phyloP scores from a whole-genome alignment of 1,139 yeast genomes.

The Kluyveromyces marxianus region DNA sequence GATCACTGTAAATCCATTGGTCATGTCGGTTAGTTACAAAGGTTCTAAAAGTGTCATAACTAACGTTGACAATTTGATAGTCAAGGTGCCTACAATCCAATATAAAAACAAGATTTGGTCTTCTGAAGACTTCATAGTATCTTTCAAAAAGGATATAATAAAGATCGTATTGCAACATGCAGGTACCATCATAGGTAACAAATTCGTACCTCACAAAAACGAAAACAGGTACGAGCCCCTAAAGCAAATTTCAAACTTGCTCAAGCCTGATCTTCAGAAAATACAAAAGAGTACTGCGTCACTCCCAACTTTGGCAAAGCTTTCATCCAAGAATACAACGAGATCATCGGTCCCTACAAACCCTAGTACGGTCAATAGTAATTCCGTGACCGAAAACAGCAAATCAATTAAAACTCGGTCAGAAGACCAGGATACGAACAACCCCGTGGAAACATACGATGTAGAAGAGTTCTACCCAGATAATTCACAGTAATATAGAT shows the following conservation, averaged over 20 bases:
- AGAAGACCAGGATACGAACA: too few relatives aligned
- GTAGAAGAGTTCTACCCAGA: constrained; percentile 1
- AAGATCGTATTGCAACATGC: constrained; percentile 64
- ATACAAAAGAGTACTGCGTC: background rate
- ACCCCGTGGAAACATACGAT: background rate
- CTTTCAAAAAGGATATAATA: constrained; percentile 60
- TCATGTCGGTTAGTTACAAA: constrained; percentile 62
- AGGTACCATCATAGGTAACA: constrained; percentile 75
- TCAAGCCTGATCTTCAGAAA: constrained; percentile 7
- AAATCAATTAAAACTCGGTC: too few relatives aligned
- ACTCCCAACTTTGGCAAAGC: background rate
- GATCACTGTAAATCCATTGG: constrained; percentile 46
- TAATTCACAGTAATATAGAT: background rate
- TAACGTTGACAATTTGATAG: constrained; percentile 61
- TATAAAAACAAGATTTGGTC: constrained; percentile 73
- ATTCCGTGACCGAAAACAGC: background rate
- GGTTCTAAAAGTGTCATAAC: constrained; percentile 65
- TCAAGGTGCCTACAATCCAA: constrained; percentile 57
- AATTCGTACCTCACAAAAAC: constrained; percentile 43
- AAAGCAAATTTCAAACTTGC: constrained; percentile 33
- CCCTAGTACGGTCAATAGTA: background rate
- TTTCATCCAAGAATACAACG: background rate
- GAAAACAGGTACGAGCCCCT: constrained; percentile 36
- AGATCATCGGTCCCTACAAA: background rate
- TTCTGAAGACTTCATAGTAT: constrained; percentile 58